phyloP scores from a whole-genome alignment of 805 yeast species.

The Groenewaldozyma tartarivorans region DNA sequence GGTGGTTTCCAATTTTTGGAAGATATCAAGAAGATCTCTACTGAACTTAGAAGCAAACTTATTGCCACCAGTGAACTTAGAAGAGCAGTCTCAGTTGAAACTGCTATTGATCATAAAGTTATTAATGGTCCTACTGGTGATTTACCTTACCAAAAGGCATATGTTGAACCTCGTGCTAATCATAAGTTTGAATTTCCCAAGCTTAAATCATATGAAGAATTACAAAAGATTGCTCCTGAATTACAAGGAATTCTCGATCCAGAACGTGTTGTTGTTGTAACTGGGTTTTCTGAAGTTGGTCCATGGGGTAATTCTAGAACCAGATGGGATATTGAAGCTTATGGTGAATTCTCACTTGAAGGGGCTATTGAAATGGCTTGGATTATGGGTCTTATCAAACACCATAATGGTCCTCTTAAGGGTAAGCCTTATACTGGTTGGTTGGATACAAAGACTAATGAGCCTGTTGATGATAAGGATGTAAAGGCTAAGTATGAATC shows the following conservation, averaged over 20 bases:
- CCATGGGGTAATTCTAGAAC: slow-evolving; percentile 99
- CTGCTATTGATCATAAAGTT: slow-evolving; percentile 77
- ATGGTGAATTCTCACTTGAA: slow-evolving; percentile 90
- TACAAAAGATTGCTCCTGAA: slow-evolving; percentile 54
- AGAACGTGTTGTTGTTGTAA: slow-evolving; percentile 85
- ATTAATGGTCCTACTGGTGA: slow-evolving; percentile 85
- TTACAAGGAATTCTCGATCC: slow-evolving; percentile 87
- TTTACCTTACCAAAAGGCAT: slow-evolving; percentile 67
- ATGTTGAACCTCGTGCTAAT: slow-evolving; percentile 89
- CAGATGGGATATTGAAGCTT: slow-evolving; percentile 98
- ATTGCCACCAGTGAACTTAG: slow-evolving; percentile 82
- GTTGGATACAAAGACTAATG: slow-evolving; percentile 90
- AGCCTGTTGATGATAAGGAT: slow-evolving; percentile 91
- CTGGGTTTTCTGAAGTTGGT: slow-evolving; percentile 98
- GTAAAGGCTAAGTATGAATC: slow-evolving; percentile 87
- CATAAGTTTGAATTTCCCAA: slow-evolving; percentile 89
- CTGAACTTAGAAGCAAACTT: slow-evolving; percentile 62
- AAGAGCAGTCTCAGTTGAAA: slow-evolving; percentile 90
- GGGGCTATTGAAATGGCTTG: slow-evolving; percentile 99
- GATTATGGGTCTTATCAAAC: slow-evolving; percentile 97
- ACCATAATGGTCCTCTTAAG: slow-evolving; percentile 84
- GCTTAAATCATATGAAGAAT: slow-evolving; percentile 64
- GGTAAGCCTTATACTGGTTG: slow-evolving; percentile 87
- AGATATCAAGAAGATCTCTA: slow-evolving; percentile 81
- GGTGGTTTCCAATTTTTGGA: slow-evolving; percentile 96